These are phyloP conservation scores for Cystofilobasidium macerans DNA, from an alignment of 768 basidiomycete species.

Conservation along the genomic window DNA sequence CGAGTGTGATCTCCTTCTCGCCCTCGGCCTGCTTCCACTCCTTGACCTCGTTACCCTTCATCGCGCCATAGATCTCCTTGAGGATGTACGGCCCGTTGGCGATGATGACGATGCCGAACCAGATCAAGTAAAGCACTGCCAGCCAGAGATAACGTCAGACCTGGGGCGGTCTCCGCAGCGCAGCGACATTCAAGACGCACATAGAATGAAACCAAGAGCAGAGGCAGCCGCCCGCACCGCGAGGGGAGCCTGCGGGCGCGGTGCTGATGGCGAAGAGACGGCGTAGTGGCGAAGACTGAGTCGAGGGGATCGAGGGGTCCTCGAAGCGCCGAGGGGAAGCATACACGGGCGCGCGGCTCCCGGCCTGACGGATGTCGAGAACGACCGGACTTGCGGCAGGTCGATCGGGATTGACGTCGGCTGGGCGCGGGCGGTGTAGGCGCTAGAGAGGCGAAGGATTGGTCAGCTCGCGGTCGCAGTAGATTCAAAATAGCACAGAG, in stretches of 20 bases:
- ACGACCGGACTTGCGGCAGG: background rate
- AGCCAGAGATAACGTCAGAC: no score
- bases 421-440: background rate
- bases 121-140: constrained; percentile 6
- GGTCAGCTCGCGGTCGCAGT: background rate
- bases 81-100: constrained; percentile 16
- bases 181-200: background rate
- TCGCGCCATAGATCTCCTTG: constrained; percentile 6
- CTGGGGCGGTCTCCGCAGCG: no score
- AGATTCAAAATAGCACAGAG: background rate
- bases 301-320: background rate
- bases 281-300: background rate
- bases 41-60: constrained; percentile 13
- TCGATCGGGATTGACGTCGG: background rate
- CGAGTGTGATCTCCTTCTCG: constrained; percentile 76
- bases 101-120: constrained; percentile 13
- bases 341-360: no score
- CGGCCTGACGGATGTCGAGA: background rate
- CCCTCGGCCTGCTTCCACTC: constrained; percentile 48
- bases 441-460: background rate
- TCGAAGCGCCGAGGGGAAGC: background rate
- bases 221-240: background rate
- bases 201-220: background rate
- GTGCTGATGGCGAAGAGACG: background rate
- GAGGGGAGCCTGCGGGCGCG: background rate